Base-by-base conservation (phyloP, 2,329 filamentous ascomycete genomes). In the Kalaharituber pfeilii region DNA sequence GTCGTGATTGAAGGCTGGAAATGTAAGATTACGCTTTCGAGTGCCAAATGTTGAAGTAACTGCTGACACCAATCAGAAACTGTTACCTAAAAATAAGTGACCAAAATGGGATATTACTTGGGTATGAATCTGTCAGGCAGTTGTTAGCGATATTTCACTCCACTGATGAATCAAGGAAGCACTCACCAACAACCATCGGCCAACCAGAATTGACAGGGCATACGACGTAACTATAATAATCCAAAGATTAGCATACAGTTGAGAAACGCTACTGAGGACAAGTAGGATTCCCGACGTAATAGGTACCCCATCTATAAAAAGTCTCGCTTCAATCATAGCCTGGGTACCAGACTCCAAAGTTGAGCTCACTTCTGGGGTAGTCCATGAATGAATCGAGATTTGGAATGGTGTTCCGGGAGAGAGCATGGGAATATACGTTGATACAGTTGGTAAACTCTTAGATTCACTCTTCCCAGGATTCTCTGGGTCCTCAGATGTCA, bases 271-370 rank as follows among this genome's bases (percentile, higher is more conserved):
- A n/a, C n/a, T n/a, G n/a, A n/a, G n/a, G n/a, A n/a, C n/a, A 9
- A 36, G 30, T 36, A 9, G 30, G 42, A 20, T 20, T 47, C 11
- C 42, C 25, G 13, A 47, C 42, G 42, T 47, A 13, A 47, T 47
- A 22, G 42, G 42, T 22, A 47, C 42, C 25, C 42, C 42, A 47
- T 47, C 42, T 3, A 47, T 47, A 22, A 47, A 47, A 2, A 47
- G 18, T 22, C 42, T 47, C 25, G 42, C 42, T 47, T 47, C 42
- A 47, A 47, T 47, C 42, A 47, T 47, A 25, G 42, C 42, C 42
- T 47, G 42, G 18, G 15, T 11, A 25, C 42, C 42, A 3, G n/a
- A 22, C 24, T 47, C 42, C 13, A 47, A 13, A 22, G 42, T 47
- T 4, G 42, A 15, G 22, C 13, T 5, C n/a, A 47, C 42, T 47